phyloP scores from a whole-genome alignment of 2,329 filamentous ascomycete species.

The Trichoderma brevicompactum region DNA sequence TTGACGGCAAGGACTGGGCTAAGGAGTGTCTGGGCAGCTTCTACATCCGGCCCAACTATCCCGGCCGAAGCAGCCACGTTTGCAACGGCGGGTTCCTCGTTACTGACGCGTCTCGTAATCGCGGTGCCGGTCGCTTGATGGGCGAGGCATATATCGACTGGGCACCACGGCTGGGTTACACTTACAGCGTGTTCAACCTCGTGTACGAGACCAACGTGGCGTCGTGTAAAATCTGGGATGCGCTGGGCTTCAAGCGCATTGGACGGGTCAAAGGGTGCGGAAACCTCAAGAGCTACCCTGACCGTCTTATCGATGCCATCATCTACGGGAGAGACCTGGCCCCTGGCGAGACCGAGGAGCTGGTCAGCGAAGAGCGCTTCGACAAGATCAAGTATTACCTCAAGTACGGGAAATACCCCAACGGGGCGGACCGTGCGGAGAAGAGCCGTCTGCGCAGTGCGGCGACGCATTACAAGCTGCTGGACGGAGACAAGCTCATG shows the following conservation, averaged over 20 bases:
- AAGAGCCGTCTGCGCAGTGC: slow-evolving; percentile 93
- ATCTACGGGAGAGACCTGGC: slow-evolving; percentile 73
- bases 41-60: slow-evolving; percentile 94
- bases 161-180: slow-evolving; percentile 81
- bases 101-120: slow-evolving; percentile 72
- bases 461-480: slow-evolving; percentile 91
- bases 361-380: slow-evolving; percentile 93
- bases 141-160: slow-evolving; percentile 77
- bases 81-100: slow-evolving; percentile 85
- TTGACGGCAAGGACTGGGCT: slow-evolving; percentile 72
- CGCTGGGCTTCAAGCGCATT: slow-evolving; percentile 88
- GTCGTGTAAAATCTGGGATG: slow-evolving; percentile 89
- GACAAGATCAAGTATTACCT: slow-evolving; percentile 98
- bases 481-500: slow-evolving; percentile 81
- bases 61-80: slow-evolving; percentile 85
- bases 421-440: slow-evolving; percentile 89
- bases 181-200: slow-evolving; percentile 91
- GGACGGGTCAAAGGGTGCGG: slow-evolving; percentile 77
- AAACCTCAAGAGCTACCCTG: slow-evolving; percentile 69
- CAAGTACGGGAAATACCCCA: slow-evolving; percentile 90
- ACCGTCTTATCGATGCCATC: slow-evolving; percentile 73
- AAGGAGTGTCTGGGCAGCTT: slow-evolving; percentile 85
- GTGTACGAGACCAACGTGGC: slow-evolving; percentile 94
- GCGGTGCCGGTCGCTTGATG: slow-evolving; percentile 75
- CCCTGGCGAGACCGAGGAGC: slow-evolving; percentile 70